phyloP scores from a whole-genome alignment of 345 rosid genomes.

The Excoecaria cochinchinensis region DNA sequence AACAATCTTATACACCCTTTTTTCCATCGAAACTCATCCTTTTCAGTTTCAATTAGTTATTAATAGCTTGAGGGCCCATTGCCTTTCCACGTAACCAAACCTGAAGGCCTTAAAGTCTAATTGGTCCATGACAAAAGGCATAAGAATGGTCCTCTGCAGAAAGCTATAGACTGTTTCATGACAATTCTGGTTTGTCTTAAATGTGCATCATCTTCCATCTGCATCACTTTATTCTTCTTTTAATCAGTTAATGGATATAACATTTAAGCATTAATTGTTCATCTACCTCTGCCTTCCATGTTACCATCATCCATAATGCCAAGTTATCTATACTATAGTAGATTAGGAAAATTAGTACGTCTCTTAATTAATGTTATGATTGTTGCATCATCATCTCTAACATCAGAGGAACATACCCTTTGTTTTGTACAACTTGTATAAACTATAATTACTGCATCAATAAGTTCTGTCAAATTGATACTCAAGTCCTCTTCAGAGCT shows the following conservation, averaged over 20 bases:
- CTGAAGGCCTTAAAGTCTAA: constrained; percentile 10
- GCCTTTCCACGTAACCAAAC: constrained; percentile 1
- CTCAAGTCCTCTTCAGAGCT: no score
- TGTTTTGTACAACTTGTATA: no score
- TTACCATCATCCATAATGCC: constrained; percentile 25
- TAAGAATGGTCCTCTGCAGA: not conserved
- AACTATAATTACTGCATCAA: not conserved
- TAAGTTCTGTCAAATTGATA: no score
- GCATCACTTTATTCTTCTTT: not conserved
- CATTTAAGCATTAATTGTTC: constrained; percentile 27
- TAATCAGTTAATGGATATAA: not conserved
- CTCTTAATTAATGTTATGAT: constrained; percentile 11
- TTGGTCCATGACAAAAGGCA: constrained; percentile 23
- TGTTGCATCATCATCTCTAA: not conserved
- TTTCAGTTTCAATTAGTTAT: constrained; percentile 1
- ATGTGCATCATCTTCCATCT: constrained; percentile 1
- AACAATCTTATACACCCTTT: not conserved
- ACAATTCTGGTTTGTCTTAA: not conserved
- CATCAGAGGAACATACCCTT: not conserved
- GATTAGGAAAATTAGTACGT: not conserved
- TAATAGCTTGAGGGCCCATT: not conserved
- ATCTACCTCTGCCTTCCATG: constrained; percentile 21
- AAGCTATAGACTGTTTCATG: not conserved
- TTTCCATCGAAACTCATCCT: not conserved
- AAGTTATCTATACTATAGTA: not conserved